phyloP scores from a whole-genome alignment of 257 asterid genomes.

The Craterostigma plantagineum region DNA sequence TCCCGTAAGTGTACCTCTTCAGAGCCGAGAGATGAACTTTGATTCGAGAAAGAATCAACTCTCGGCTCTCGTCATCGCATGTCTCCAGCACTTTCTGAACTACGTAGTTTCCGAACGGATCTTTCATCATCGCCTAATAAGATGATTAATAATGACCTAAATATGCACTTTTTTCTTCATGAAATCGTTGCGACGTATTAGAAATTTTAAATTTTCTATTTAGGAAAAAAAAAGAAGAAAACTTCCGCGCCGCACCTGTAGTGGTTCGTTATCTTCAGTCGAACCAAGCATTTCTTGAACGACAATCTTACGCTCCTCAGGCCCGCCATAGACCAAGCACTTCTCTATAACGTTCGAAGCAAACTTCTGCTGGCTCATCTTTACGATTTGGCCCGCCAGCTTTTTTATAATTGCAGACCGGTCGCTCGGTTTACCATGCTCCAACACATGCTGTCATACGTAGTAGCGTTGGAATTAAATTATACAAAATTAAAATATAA shows the following conservation, averaged over 20 bases:
- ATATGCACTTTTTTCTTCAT: no score
- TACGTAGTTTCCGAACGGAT: conserved; percentile 1
- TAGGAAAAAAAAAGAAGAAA: no score
- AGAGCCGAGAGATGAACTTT: conserved; percentile 65
- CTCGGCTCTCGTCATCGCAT: conserved; percentile 55
- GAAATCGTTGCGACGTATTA: no score
- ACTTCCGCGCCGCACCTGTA: conserved; percentile 32
- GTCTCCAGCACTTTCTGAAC: conserved; percentile 81
- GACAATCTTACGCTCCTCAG: conserved; percentile 51
- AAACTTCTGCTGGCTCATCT: conserved; percentile 8
- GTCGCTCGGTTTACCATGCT: conserved; percentile 64
- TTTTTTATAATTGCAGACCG: conserved; percentile 45
- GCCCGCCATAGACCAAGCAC: conserved; percentile 59
- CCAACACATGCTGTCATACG: conserved; percentile 83
- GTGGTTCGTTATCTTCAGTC: conserved; percentile 69
- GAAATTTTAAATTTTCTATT: no score
- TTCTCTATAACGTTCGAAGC: conserved; percentile 92
- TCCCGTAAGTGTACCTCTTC: conserved; percentile 78
- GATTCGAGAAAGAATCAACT: conserved; percentile 57
- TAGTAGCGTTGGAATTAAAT: no score
- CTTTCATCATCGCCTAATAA: no score
- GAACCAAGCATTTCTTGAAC: conserved; percentile 82
- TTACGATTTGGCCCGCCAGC: conserved; percentile 75
- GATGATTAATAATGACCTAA: no score
- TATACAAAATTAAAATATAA: conserved; percentile 5